Evolutionary conservation across 1,284 basidiomycete species (phyloP), one percentile per base, ranked within the genome.

Genomic region (Prillingera fragicola): DNA sequence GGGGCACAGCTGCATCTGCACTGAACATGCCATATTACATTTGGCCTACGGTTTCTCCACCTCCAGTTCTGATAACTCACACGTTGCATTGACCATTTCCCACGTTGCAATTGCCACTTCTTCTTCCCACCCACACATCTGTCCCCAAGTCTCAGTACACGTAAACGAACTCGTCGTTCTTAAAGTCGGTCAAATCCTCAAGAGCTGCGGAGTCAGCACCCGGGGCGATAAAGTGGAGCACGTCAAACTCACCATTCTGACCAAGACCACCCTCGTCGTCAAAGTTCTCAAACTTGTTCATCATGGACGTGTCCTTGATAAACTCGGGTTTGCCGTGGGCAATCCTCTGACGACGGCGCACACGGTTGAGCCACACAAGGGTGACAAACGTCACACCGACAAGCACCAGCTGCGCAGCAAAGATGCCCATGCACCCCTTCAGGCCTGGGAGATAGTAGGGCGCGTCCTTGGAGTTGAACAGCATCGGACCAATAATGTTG

Each of bases 111-210:
- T n/a, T n/a, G n/a, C n/a, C n/a, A n/a, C n/a, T n/a, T n/a, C n/a
- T n/a, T n/a, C n/a, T n/a, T n/a, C n/a, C n/a, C n/a, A n/a, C n/a
- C n/a, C n/a, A n/a, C n/a, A n/a, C n/a, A n/a, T n/a, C n/a, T n/a
- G n/a, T n/a, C n/a, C n/a, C n/a, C n/a, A n/a, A n/a, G n/a, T n/a
- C n/a, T n/a, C n/a, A 56, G 41, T 54, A 59, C 13, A 59, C 48
- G 34, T 59, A 59, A 8, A 51, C 47, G 31, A 59, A 59, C 49
- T 60, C 61, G 41, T 62, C 55, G 48, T 71, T 70, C 56, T 67
- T 38, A 33, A 49, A 54, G 41, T 71, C 69, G 7, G 65, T 65
- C 37, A 56, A 28, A 42, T 67, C 66, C 24, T 56, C 33, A 10
- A 33, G 32, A 18, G 32, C 32, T 33, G 32, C n/a, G 8, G n/a